Evolutionary conservation across 1,284 basidiomycete species (phyloP).

Genomic region (Cerioporus squamosus): DNA sequence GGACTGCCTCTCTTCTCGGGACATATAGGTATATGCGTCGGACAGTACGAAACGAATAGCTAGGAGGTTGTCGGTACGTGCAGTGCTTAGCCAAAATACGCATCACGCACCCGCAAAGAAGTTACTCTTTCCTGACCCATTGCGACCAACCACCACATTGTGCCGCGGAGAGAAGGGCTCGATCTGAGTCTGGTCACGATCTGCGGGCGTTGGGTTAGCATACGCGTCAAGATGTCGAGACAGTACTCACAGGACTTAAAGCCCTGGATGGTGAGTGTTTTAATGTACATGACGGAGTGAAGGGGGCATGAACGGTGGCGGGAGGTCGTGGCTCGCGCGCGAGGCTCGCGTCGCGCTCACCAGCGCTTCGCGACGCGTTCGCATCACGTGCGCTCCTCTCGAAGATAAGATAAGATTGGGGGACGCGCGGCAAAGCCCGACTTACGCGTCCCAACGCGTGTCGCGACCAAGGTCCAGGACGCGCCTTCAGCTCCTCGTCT

Average conservation of each 20-base stretch:
- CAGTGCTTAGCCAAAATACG: not conserved
- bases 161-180: conserved; percentile 85
- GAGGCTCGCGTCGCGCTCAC: too few species aligned
- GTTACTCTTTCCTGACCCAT: conserved; percentile 96
- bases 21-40: conserved; percentile 97
- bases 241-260: conserved; percentile 89
- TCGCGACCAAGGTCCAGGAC: not conserved
- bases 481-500: not conserved
- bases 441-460: conserved; percentile 18
- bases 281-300: conserved; percentile 71
- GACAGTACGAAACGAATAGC: conserved; percentile 97
- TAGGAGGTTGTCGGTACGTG: conserved; percentile 29
- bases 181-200: conserved; percentile 84
- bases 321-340: too few species aligned
- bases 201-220: conserved; percentile 34
- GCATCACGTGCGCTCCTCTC: too few species aligned
- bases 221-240: not conserved
- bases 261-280: conserved; percentile 92
- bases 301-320: too few species aligned
- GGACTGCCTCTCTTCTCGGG: conserved; percentile 90
- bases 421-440: conserved; percentile 8
- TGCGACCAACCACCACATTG: conserved; percentile 94
- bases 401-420: too few species aligned
- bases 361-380: too few species aligned
- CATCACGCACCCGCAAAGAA: conserved; percentile 83